Base-by-base conservation (phyloP, 371 early-diverging fungal species). In the Synchytrium microbalum region DNA sequence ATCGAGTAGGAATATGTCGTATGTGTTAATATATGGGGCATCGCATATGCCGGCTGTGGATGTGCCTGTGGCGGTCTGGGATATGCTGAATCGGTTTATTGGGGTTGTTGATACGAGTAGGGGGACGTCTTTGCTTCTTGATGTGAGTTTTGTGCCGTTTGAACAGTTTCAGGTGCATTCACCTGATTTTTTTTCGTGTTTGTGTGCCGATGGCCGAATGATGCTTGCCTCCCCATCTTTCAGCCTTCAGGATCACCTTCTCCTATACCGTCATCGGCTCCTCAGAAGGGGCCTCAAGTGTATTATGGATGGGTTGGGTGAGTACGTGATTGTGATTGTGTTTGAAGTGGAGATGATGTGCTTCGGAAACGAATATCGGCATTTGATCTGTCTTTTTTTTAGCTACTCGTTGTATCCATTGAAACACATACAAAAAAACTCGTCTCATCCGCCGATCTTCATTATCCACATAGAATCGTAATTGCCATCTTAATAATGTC, bases 1-100 rank as follows among this genome's bases (percentile, higher is more conserved):
- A 26, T 69, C 73, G 28, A 84, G 77, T 5, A 75, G 88, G 27
- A 90, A 91, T 65, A 74, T 92, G 60, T 85, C 84, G 0, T 86
- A 84, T 71, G 84, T 85, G 0, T 25, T 85, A 5, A 74, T 90
- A 27, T 76, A 81, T 59, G 81, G 88, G 64, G 86, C 86, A 14
- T 84, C 84, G 33, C 93, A 92, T 68, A 92, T 92, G 93, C 85
- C 85, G 0, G 87, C 92, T 24, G 83, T 89, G 32, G 91, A 91
- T 67, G 66, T 74, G 33, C 88, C 91, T 0, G 33, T 73, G 14
- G 87, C 77, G 32, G 73, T 84, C 14, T 61, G 86, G 51, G 90
- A 86, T 59, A 84, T 92, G 83, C 84, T 89, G 61, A 86, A 89
- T 69, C 77, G 88, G 32, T 84, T 89, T 58, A 83, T 92, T 64